Conservation (phyloP, 257 asterid genomes). For the Sherardia arvensis region DNA sequence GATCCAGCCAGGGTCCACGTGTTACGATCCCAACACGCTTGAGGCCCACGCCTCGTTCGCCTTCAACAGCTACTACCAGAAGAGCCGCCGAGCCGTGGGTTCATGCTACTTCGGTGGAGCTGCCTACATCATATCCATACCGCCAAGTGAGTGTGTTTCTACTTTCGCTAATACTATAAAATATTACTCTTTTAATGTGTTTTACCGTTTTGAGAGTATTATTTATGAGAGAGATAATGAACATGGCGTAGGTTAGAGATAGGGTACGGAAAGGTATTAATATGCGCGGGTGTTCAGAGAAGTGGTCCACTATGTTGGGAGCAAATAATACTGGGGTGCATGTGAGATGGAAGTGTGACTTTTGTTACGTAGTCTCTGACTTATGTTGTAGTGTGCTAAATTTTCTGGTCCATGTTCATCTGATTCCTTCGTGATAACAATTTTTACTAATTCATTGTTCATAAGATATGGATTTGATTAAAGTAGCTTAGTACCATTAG, state of each 20-base stretch:
- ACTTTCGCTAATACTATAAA: no score
- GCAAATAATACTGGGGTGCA: slow-evolving; percentile 26
- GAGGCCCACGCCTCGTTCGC: slow-evolving; percentile 89
- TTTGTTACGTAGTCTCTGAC: slow-evolving; percentile 2
- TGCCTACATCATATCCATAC: slow-evolving; percentile 50
- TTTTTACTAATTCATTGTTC: no score
- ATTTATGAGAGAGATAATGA: no score
- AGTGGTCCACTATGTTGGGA: not conserved
- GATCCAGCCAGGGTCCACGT: slow-evolving; percentile 91
- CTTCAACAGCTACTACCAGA: slow-evolving; percentile 87
- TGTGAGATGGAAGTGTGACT: slow-evolving; percentile 33
- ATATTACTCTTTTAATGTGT: no score
- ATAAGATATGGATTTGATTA: no score
- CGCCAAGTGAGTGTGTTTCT: slow-evolving; percentile 52
- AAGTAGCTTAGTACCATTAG: no score
- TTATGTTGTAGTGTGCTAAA: not conserved
- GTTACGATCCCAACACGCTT: slow-evolving; percentile 80
- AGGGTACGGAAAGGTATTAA: not conserved
- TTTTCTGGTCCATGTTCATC: not conserved
- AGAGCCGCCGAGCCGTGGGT: slow-evolving; percentile 56
- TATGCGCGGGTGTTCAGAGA: not conserved
- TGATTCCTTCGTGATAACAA: no score
- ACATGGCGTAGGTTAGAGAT: not conserved
- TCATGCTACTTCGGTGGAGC: slow-evolving; percentile 89
- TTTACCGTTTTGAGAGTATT: no score